These are phyloP conservation scores for Tulasnella sp. DNA, from an alignment of 768 basidiomycete genomes.

Conservation along the genomic window DNA sequence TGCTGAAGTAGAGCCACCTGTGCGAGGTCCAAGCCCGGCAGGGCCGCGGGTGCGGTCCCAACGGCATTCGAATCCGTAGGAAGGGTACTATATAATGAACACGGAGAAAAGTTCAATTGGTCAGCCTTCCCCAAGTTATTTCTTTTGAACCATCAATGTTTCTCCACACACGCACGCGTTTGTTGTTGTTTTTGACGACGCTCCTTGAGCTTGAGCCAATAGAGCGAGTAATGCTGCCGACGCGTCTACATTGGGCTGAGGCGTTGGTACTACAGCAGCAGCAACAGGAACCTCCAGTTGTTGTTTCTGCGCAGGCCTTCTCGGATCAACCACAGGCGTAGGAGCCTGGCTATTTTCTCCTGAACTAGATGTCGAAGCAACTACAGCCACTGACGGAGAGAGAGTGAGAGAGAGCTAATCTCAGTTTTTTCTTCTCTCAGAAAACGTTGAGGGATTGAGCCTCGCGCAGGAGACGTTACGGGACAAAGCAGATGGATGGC, in stretches of 20 bases:
- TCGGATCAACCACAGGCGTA: conserved; percentile 6
- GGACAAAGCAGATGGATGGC: neutral
- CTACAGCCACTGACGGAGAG: conserved; percentile 45
- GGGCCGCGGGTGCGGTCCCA: no score
- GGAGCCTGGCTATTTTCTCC: neutral
- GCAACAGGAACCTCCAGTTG: neutral
- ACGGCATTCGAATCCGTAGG: no score
- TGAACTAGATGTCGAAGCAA: conserved; percentile 19
- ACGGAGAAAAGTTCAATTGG: neutral
- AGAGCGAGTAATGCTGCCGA: neutral
- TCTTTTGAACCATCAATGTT: neutral
- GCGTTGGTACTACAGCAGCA: neutral
- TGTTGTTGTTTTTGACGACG: neutral
- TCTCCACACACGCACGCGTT: neutral
- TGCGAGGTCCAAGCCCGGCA: conserved; percentile 32
- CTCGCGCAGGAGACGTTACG: neutral
- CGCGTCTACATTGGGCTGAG: neutral
- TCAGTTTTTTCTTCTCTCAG: conserved; percentile 14
- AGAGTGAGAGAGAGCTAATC: neutral
- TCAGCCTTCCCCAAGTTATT: neutral
- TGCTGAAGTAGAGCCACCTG: conserved; percentile 69
- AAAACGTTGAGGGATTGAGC: neutral
- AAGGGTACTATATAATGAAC: no score
- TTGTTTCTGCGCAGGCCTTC: neutral
- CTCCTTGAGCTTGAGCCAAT: conserved; percentile 6